Evolutionary conservation across 1,284 basidiomycete species (phyloP).

Genomic region (Vanrija humicola): DNA sequence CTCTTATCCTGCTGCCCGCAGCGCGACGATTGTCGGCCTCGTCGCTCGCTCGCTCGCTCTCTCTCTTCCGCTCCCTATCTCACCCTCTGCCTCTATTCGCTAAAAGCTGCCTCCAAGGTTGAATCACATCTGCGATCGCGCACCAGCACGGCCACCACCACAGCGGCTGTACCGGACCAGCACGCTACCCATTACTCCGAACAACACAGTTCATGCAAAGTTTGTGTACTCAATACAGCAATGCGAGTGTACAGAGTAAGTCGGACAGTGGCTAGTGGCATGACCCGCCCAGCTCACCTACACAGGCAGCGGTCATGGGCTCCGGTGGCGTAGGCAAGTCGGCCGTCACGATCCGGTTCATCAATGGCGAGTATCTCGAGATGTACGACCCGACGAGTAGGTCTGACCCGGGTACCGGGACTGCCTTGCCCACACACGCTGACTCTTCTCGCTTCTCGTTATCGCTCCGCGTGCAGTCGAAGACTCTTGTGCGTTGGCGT

Average conservation of each 20-base stretch:
- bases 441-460: background rate
- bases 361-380: conserved; percentile 35
- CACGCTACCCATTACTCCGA: background rate
- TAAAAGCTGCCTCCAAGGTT: no score
- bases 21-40: no score
- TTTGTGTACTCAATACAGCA: background rate
- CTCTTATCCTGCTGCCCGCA: no score
- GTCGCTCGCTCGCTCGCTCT: no score
- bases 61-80: no score
- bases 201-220: background rate
- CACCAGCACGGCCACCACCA: no score
- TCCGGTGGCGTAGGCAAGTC: conserved; percentile 41
- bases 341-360: conserved; percentile 35
- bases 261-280: background rate
- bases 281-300: background rate
- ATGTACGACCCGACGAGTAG: conserved; percentile 41
- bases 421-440: background rate
- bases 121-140: no score
- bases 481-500: conserved; percentile 28
- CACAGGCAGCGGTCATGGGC: conserved; percentile 37
- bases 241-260: conserved; percentile 2
- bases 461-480: conserved; percentile 20
- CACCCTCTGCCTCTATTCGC: no score
- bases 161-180: background rate
- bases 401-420: conserved; percentile 2